Evolutionary conservation across 108 stramenopile species (phyloP).

Genomic region (Cyclotella sp.): DNA sequence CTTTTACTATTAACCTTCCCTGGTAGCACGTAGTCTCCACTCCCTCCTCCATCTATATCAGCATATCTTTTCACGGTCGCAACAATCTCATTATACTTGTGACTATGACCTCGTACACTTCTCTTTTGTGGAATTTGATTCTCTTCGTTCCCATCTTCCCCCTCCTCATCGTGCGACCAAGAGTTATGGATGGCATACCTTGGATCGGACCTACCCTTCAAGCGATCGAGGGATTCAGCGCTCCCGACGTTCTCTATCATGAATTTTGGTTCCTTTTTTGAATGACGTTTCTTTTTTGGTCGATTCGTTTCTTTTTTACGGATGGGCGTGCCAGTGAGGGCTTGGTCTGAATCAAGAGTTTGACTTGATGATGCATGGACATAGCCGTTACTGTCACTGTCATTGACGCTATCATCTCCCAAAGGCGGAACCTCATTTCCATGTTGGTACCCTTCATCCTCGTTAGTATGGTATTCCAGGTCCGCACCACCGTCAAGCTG

Average conservation of each 20-base stretch:
- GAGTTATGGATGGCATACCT: slow-evolving; percentile 29
- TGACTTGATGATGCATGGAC: not conserved
- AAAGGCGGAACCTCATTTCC: not conserved
- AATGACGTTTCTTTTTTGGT: not conserved
- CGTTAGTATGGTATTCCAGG: slow-evolving; percentile 42
- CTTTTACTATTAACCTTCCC: not conserved
- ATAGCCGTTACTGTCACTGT: not conserved
- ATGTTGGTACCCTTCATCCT: slow-evolving; percentile 13
- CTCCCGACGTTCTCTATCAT: slow-evolving; percentile 24
- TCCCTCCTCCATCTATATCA: not conserved
- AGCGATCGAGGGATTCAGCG: slow-evolving; percentile 18
- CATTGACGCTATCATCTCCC: not conserved
- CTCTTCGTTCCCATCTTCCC: not conserved
- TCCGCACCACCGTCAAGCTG: slow-evolving; percentile 11
- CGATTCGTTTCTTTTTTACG: slow-evolving; percentile 32
- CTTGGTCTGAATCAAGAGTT: slow-evolving; percentile 40
- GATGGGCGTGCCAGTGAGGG: slow-evolving; percentile 28
- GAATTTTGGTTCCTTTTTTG: slow-evolving; percentile 12
- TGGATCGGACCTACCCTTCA: slow-evolving; percentile 8
- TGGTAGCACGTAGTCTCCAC: not conserved
- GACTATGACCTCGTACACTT: not conserved
- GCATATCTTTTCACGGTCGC: slow-evolving; percentile 1
- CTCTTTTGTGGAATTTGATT: not conserved
- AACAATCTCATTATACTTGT: slow-evolving; percentile 7
- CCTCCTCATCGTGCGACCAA: slow-evolving; percentile 25